Evolutionary conservation across 179 eudicot species (phyloP).

Genomic region (Beta lomatogona): DNA sequence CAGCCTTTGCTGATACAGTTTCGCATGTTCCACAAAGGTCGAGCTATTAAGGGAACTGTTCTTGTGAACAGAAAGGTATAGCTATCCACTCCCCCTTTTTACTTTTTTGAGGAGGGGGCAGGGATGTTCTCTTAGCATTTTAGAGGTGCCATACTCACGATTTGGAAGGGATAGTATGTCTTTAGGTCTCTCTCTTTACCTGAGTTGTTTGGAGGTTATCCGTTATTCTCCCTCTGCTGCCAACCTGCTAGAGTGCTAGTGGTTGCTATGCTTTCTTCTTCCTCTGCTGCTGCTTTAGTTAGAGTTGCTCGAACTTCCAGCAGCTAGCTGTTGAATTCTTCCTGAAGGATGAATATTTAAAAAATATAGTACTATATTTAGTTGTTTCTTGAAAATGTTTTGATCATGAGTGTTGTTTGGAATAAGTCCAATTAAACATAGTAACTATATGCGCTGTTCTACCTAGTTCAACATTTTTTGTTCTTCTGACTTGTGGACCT

Average conservation of each 20-base stretch:
- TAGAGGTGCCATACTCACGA: background rate
- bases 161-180: background rate
- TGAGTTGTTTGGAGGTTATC: background rate
- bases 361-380: background rate
- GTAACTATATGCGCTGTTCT: background rate
- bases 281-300: background rate
- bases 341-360: background rate
- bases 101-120: background rate
- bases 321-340: background rate
- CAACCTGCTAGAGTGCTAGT: background rate
- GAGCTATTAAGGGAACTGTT: conserved; percentile 93
- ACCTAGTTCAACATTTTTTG: background rate
- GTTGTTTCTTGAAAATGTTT: background rate
- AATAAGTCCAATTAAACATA: background rate
- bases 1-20: conserved; percentile 89
- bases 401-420: background rate
- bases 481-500: background rate
- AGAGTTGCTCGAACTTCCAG: background rate
- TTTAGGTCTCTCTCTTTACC: background rate
- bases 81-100: background rate
- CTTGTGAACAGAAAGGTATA: conserved; percentile 71
- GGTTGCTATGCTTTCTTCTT: background rate
- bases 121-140: background rate
- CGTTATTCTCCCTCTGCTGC: background rate
- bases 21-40: conserved; percentile 71